Conservation (phyloP, 2,329 filamentous ascomycete genomes). For the Aspergillus alliaceus region DNA sequence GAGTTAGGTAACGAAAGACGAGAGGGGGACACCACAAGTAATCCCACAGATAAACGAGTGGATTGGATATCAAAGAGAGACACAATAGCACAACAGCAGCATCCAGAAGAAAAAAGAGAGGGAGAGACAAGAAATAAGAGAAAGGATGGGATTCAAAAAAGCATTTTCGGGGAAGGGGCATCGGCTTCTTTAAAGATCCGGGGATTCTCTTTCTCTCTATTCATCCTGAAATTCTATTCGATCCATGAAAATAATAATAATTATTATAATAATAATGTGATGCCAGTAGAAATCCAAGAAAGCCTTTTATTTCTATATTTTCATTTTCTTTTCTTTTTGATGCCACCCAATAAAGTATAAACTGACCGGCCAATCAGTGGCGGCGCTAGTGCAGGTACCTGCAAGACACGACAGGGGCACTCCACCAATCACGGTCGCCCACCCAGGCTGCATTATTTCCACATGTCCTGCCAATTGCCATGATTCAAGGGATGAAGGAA, state of each 20-base stretch:
- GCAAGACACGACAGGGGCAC: neutral
- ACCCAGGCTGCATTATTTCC: neutral
- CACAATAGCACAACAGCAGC: slow-evolving; percentile 13
- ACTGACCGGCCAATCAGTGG: slow-evolving; percentile 7
- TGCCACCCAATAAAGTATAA: neutral
- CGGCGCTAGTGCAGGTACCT: slow-evolving; percentile 15
- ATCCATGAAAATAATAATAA: too few relatives aligned
- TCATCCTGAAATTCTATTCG: neutral
- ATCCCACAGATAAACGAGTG: slow-evolving; percentile 42
- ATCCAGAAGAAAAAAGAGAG: slow-evolving; percentile 20
- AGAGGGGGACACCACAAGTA: slow-evolving; percentile 16
- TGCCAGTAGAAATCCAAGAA: too few relatives aligned
- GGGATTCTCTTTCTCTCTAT: neutral
- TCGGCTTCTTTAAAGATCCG: neutral
- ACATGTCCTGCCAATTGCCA: neutral
- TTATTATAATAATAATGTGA: too few relatives aligned
- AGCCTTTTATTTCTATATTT: neutral
- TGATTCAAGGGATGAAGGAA: too few relatives aligned
- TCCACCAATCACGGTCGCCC: slow-evolving; percentile 1
- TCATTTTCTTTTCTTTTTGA: neutral
- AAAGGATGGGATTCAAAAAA: neutral
- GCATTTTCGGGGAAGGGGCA: neutral
- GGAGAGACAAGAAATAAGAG: slow-evolving; percentile 21
- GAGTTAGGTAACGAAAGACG: slow-evolving; percentile 6
- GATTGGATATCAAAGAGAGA: slow-evolving; percentile 21